phyloP scores from a whole-genome alignment of 2,329 filamentous ascomycete genomes.

The Pleomassaria siparia region DNA sequence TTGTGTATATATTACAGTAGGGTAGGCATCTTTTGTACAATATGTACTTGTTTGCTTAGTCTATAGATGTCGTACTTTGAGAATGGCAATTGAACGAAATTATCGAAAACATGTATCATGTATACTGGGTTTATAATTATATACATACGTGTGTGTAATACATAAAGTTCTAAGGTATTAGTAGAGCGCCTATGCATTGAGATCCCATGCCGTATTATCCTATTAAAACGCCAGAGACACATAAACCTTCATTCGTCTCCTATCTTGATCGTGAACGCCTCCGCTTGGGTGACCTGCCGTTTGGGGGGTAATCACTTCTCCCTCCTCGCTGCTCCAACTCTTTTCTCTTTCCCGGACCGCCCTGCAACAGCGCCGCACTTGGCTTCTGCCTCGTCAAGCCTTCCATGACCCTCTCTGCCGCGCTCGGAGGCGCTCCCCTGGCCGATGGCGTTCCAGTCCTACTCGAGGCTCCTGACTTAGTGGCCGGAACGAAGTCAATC shows the following conservation, averaged over 20 bases:
- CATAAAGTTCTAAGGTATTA: not conserved
- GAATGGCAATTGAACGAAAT: no score
- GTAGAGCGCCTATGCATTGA: not conserved
- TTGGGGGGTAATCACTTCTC: conserved; percentile 19
- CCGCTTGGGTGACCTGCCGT: conserved; percentile 33
- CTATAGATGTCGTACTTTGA: no score
- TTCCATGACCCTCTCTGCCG: conserved; percentile 22
- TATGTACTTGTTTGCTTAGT: no score
- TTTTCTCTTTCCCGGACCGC: conserved; percentile 29
- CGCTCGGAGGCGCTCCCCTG: conserved; percentile 16
- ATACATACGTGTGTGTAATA: no score
- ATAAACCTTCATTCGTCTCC: not conserved
- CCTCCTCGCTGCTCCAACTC: conserved; percentile 32
- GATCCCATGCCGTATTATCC: not conserved
- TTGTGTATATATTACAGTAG: no score
- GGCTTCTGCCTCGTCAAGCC: conserved; percentile 14
- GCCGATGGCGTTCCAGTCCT: conserved; percentile 24
- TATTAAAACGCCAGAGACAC: not conserved
- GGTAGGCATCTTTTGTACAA: no score
- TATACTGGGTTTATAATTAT: no score
- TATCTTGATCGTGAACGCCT: conserved; percentile 22
- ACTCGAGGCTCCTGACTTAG: conserved; percentile 26
- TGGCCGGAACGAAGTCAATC: conserved; percentile 39
- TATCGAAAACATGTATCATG: no score
- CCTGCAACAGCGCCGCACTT: conserved; percentile 7